Percentiles rank a stretch among this genome's conserved stretches.
phyloP scores from a whole-genome alignment of 441 rosid genomes.

The Arabidopsis hybrid region DNA sequence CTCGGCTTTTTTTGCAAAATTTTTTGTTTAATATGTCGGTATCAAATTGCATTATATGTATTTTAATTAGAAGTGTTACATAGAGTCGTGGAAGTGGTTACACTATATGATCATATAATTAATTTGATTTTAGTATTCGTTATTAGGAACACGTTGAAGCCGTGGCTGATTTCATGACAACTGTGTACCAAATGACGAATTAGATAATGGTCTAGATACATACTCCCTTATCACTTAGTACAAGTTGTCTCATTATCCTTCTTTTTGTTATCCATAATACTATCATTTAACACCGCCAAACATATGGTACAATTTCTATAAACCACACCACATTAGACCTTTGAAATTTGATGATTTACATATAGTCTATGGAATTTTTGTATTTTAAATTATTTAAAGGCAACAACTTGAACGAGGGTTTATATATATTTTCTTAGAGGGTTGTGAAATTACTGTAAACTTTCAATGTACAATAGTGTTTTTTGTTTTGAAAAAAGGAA shows the following conservation, averaged over 20 bases:
- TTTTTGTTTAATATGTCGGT: background rate
- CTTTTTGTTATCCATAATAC: background rate
- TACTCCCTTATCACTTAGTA: slow-evolving; percentile 3
- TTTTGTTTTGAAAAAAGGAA: too few species aligned
- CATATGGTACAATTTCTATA: background rate
- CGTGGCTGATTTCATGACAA: slow-evolving; percentile 27
- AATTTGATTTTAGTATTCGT: background rate
- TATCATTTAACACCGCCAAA: slow-evolving; percentile 19
- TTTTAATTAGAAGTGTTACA: background rate
- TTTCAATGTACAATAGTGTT: background rate
- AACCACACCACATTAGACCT: slow-evolving; percentile 3
- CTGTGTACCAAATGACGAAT: slow-evolving; percentile 18
- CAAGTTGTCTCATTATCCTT: slow-evolving; percentile 3
- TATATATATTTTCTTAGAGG: background rate
- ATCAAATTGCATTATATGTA: background rate
- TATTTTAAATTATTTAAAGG: background rate
- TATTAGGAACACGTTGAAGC: slow-evolving; percentile 21
- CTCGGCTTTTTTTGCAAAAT: slow-evolving; percentile 51
- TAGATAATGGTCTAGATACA: slow-evolving; percentile 26
- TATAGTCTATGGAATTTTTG: background rate
- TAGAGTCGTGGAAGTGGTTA: slow-evolving; percentile 33
- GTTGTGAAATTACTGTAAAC: background rate
- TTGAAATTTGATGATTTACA: slow-evolving; percentile 13
- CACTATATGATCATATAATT: background rate
- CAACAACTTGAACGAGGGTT: slow-evolving; percentile 9